phyloP scores from a whole-genome alignment of 148 eudicot species.

The Pouteria glomerata region DNA sequence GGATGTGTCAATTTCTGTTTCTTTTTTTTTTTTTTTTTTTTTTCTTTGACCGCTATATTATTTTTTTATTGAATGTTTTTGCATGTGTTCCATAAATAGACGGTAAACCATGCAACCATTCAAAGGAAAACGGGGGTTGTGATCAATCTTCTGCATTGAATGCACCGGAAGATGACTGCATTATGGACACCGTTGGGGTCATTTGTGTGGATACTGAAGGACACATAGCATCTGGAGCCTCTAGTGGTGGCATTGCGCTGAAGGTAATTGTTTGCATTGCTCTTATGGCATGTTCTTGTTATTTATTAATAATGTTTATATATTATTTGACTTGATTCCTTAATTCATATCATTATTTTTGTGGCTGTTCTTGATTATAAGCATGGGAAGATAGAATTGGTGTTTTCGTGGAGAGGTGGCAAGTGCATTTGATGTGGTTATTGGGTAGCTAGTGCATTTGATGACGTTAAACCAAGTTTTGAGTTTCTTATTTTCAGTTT shows the following conservation, averaged over 20 bases:
- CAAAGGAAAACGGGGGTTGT: constrained; percentile 20
- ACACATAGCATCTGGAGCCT: constrained; percentile 81
- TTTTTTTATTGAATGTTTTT: background rate
- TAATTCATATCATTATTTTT: background rate
- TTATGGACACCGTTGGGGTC: constrained; percentile 92
- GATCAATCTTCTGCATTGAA: constrained; percentile 16
- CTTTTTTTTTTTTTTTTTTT: background rate
- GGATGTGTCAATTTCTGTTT: background rate
- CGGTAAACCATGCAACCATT: constrained; percentile 20
- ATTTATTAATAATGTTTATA: background rate
- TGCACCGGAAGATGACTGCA: constrained; percentile 41
- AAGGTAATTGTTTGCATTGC: constrained; percentile 46
- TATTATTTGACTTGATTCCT: background rate
- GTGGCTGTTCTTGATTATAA: background rate
- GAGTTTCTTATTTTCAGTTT: no score
- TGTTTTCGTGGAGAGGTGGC: background rate
- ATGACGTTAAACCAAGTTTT: no score
- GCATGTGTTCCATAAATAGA: constrained; percentile 24
- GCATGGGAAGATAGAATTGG: background rate
- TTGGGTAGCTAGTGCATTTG: no score
- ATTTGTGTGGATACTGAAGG: constrained; percentile 83
- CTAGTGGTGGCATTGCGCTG: constrained; percentile 97
- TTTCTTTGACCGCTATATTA: background rate
- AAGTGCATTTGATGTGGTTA: background rate
- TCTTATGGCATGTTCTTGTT: background rate